Evolutionary conservation across 805 yeast genomes (phyloP), one percentile per base, ranked within the genome.

Genomic region (Yamadazyma laniorum): DNA sequence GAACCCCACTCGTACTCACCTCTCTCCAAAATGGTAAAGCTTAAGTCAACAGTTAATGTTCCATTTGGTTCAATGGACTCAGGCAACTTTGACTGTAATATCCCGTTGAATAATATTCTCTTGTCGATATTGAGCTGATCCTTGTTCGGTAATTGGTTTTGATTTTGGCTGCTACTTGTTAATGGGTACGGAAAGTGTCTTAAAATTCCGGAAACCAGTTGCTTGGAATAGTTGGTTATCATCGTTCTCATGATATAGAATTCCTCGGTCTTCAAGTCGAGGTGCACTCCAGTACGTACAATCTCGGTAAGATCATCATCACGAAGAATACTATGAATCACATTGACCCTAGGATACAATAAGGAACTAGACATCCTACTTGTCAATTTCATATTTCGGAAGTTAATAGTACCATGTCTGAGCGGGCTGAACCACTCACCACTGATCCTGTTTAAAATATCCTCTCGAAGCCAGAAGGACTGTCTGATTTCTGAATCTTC

Each of bases 1-100:
- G 61, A 41, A 1, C 90, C 87, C 83, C 95, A 82, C 55, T 86
- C 93, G 54, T 82, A 89, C 33, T 77, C 82, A 2, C 97, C 98
- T 31, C 72, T 71, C 38, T 85, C 90, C 26, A 90, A 62, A 4
- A 87, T 75, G 14, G 82, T 72, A 34, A 82, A 74, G 6, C 86
- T 78, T 27, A 84, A 55, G 17, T 67, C 68, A 21, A 78, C 62
- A 2, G 56, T 63, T 3, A 63, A 36, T 0, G 65, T 50, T 18
- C 62, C 70, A 1, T 75, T 74, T 0, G 82, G 70, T 1, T 49
- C 50, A 1, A 82, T 48, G 2, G 61, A 55, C 1, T 59, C 49
- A 0, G 72, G 64, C 5, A 80, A 53, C 17, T 75, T 74, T 18
- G 65, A 69, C 49, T 86, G 95, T 18, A 85, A 59, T 3, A 77